Base-by-base conservation (phyloP, 2,329 filamentous ascomycete genomes). In the Geoglossum cookeanum region DNA sequence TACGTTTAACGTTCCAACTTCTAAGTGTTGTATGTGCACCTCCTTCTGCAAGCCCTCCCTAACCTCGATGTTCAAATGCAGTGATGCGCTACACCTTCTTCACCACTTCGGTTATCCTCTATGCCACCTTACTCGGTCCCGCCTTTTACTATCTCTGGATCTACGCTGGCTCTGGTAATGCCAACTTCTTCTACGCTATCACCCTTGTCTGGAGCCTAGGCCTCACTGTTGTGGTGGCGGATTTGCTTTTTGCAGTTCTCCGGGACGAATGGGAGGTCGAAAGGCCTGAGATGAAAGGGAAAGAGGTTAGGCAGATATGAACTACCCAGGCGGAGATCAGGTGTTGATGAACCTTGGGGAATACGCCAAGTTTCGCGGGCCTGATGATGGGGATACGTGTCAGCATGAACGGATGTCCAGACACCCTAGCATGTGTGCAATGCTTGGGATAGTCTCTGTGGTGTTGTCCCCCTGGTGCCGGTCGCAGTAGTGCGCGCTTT, bases 141-240 rank as follows among this genome's bases (percentile, higher is more conserved):
- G 89, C 90, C 0, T 98, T 98, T 68, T 95, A 97, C 68, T 84
- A 98, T 67, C 75, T 98, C 4, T 98, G 92, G 92, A 91, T 98
- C 58, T 98, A 97, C 66, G 92, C 92, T 1, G 92, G 92, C 55
- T 95, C 89, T 58, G 92, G 92, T 32, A 98, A 98, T 65, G 92
- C 92, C 59, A 98, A 98, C 68, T 98, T 98, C 73, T 98, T 98
- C 72, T 98, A 98, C 67, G 92, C 92, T 62, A 97, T 98, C 64
- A 98, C 92, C 0, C 73, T 98, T n/a, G 92, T 98, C 0, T 98
- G 92, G 92, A 94, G 88, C 66, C 69, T 98, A 29, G 92, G 88
- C 0, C 77, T 94, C 63, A 90, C 89, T 42, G 76, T 98, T 60
- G 73, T 98, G 33, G 79, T 97, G 5, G 88, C 87, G 9, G 92